Evolutionary conservation across 805 yeast genomes (phyloP).

Genomic region (Pichia heedii): DNA sequence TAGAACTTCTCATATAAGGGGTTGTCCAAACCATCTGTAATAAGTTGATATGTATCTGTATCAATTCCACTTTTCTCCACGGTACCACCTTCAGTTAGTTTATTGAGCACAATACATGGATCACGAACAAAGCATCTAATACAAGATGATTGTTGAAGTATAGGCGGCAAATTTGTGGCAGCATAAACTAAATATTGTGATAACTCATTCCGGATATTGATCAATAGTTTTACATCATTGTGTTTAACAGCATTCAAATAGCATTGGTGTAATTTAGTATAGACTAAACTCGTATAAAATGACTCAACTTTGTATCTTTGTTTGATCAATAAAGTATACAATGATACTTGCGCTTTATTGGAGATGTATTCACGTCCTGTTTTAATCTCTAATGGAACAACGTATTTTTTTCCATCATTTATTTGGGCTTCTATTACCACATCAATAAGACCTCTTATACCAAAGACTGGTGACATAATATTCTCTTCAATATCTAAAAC

Average conservation of each 20-base stretch:
- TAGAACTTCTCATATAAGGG: slow-evolving; percentile 45
- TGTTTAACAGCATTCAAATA: slow-evolving; percentile 33
- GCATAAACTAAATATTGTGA: slow-evolving; percentile 50
- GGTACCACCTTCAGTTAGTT: slow-evolving; percentile 49
- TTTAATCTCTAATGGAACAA: slow-evolving; percentile 83
- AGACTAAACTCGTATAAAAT: slow-evolving; percentile 58
- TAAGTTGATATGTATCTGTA: slow-evolving; percentile 34
- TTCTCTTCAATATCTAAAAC: slow-evolving; percentile 83
- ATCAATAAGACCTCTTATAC: slow-evolving; percentile 83
- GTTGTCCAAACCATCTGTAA: slow-evolving; percentile 43
- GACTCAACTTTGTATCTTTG: slow-evolving; percentile 73
- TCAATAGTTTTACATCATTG: slow-evolving; percentile 54
- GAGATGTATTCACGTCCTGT: slow-evolving; percentile 63
- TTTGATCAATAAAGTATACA: slow-evolving; percentile 68
- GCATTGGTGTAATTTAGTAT: slow-evolving; percentile 52
- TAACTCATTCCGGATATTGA: slow-evolving; percentile 64
- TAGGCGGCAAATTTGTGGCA: slow-evolving; percentile 42
- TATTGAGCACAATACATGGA: slow-evolving; percentile 59
- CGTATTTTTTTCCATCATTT: slow-evolving; percentile 37
- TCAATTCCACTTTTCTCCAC: slow-evolving; percentile 46
- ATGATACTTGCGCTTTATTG: slow-evolving; percentile 80
- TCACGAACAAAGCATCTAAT: slow-evolving; percentile 49
- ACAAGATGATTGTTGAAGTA: slow-evolving; percentile 44
- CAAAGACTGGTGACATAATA: slow-evolving; percentile 86
- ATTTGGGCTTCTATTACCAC: slow-evolving; percentile 62